Base-by-base conservation (phyloP, 305 asterid genomes). In the Ajuga reptans region DNA sequence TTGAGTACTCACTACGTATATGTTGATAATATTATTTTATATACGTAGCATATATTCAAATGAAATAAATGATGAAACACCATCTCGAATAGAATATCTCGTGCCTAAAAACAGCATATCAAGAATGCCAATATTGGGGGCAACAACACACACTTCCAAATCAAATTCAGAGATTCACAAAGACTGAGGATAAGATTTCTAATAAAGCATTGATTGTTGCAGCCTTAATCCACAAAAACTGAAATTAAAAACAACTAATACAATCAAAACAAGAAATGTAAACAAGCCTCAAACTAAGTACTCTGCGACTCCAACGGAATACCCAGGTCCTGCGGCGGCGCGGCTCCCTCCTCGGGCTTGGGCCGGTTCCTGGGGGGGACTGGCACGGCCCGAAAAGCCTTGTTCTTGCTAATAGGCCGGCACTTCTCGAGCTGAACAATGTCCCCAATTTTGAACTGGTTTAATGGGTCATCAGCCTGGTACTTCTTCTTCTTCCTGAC, bases 401-500 rank as follows among this genome's bases (percentile, higher is more conserved):
- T 88, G 66, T 72, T 90, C 87, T 90, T 90, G 79, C 96, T 90
- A 49, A 92, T 79, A 65, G 98, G 98, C n/a, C 82, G 68, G 80
- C 90, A 68, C 76, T 87, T 88, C 36, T 84, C 89, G 45, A 90
- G 96, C 85, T 81, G 89, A 34, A 90, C 97, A 33, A 68, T 4
- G 63, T 91, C 97, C 64, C 97, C 96, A 67, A 89, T 89, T 74
- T 90, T 68, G 57, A 92, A 92, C 79, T 87, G 95, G 75, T 92
- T 90, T 50, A 67, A 24, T 34, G 89, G 92, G 85, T 92, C 97
- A 58, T 92, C 97, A 39, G 92, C 98, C 72, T 92, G 98, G 83
- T 78, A 92, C 88, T 78, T 92, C 96, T 88, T 92, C 96, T 87
- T 92, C 81, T 71, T 75, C 85, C 92, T 78, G 68, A 90, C 90